Evolutionary conservation across 768 basidiomycete species (phyloP).

Genomic region (Boletus subcaerulescens): DNA sequence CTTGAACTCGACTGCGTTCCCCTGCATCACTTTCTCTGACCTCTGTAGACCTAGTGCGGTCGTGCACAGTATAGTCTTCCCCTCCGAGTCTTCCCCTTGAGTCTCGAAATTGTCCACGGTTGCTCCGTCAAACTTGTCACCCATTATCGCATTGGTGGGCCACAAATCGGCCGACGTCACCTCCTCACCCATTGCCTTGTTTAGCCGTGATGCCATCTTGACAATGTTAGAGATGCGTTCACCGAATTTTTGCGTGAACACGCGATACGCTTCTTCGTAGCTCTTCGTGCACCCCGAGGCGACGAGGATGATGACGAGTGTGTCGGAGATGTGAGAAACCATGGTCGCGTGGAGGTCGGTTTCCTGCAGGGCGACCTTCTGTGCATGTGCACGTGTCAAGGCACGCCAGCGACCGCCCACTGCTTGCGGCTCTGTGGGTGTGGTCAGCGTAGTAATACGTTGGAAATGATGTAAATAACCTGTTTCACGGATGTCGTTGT

Average conservation of each 20-base stretch:
- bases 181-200: slow-evolving; percentile 55
- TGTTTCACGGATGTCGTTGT: slow-evolving; percentile 40
- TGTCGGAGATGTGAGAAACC: slow-evolving; percentile 44
- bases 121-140: slow-evolving; percentile 37
- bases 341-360: slow-evolving; percentile 33
- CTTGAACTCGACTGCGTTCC: slow-evolving; percentile 45
- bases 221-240: slow-evolving; percentile 35
- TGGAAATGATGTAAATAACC: slow-evolving; percentile 29
- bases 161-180: slow-evolving; percentile 57
- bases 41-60: slow-evolving; percentile 52
- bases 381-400: slow-evolving; percentile 47
- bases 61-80: slow-evolving; percentile 46
- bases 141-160: slow-evolving; percentile 43
- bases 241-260: slow-evolving; percentile 33
- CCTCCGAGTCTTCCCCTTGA: slow-evolving; percentile 5
- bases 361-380: slow-evolving; percentile 31
- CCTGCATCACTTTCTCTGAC: slow-evolving; percentile 36
- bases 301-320: slow-evolving; percentile 41
- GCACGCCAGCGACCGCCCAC: slow-evolving; percentile 57
- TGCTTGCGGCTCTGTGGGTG: slow-evolving; percentile 43
- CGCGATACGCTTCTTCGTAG: slow-evolving; percentile 31
- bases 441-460: not conserved
- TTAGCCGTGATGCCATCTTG: slow-evolving; percentile 29
- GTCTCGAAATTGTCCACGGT: slow-evolving; percentile 49
- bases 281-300: slow-evolving; percentile 37